phyloP scores from a whole-genome alignment of 2,329 filamentous ascomycete species.

The Nemania serpens region DNA sequence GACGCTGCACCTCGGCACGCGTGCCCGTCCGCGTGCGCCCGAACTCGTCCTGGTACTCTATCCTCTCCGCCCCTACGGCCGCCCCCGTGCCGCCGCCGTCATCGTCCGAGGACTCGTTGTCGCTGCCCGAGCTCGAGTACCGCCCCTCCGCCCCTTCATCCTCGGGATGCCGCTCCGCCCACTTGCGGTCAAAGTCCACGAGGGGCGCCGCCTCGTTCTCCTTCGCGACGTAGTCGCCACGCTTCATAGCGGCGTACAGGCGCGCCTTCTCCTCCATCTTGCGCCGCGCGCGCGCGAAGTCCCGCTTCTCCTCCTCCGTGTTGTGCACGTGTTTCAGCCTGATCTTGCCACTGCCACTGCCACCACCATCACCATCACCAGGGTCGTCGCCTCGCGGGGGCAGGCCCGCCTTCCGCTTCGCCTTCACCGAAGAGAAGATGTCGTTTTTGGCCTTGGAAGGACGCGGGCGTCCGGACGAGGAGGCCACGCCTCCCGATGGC shows the following conservation, averaged over 20 bases:
- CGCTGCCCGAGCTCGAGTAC: conserved; percentile 55
- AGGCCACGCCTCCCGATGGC: conserved; percentile 38
- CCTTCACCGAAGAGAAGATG: conserved; percentile 62
- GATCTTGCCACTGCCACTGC: conserved; percentile 36
- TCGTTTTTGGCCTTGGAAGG: conserved; percentile 65
- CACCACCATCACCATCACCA: not conserved
- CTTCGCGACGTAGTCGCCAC: conserved; percentile 77
- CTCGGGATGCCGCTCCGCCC: conserved; percentile 74
- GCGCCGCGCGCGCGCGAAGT: conserved; percentile 72
- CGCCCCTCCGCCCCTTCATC: conserved; percentile 41
- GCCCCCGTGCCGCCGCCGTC: conserved; percentile 45
- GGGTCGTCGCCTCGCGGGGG: conserved; percentile 39
- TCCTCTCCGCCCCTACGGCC: conserved; percentile 53
- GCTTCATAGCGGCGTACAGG: conserved; percentile 86
- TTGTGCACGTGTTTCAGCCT: conserved; percentile 57
- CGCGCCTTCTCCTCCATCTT: conserved; percentile 91
- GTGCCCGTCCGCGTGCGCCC: conserved; percentile 80
- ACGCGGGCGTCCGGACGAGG: conserved; percentile 55
- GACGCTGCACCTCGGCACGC: conserved; percentile 66
- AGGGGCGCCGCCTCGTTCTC: conserved; percentile 69
- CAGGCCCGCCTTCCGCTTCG: conserved; percentile 48
- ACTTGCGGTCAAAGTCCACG: conserved; percentile 95
- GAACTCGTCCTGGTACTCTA: conserved; percentile 92
- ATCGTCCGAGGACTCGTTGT: conserved; percentile 64
- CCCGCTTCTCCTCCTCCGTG: conserved; percentile 66